Conservation (phyloP, 164 flowering plant genomes). For the Annona cherimola region DNA sequence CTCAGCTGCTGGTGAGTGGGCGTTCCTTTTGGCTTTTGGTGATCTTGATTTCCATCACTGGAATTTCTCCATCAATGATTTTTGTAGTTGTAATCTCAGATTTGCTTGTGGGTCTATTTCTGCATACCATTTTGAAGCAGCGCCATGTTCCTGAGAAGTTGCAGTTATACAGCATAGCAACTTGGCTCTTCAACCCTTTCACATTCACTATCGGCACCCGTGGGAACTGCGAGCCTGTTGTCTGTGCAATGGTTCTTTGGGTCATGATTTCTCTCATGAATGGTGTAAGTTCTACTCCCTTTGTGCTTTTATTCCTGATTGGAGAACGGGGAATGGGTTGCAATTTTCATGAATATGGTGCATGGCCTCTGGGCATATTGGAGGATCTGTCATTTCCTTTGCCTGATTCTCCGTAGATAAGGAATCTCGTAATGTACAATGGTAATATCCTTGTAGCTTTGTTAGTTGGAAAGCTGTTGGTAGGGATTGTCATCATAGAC, state of each 20-base stretch:
- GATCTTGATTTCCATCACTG: not conserved
- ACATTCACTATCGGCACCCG: constrained; percentile 98
- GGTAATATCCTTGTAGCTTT: not conserved
- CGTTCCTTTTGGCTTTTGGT: not conserved
- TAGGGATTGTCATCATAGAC: too few relatives aligned
- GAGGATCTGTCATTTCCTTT: too few relatives aligned
- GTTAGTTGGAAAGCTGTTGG: not conserved
- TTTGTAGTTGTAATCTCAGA: constrained; percentile 34
- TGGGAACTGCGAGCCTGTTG: constrained; percentile 94
- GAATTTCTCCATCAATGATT: not conserved
- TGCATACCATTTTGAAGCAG: constrained; percentile 56
- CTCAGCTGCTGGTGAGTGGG: constrained; percentile 69
- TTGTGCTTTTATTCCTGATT: not conserved
- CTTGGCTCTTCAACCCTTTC: constrained; percentile 93
- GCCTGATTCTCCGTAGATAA: too few relatives aligned
- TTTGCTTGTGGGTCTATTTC: constrained; percentile 70
- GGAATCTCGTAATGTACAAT: too few relatives aligned
- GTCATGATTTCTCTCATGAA: constrained; percentile 72
- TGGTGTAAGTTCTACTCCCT: constrained; percentile 45
- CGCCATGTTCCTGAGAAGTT: constrained; percentile 71
- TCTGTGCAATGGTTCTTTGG: constrained; percentile 87
- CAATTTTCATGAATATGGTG: not conserved
- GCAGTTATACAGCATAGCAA: constrained; percentile 48
- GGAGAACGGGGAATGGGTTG: not conserved
- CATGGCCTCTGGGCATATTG: not conserved